Evolutionary conservation across 768 basidiomycete genomes (phyloP).

Genomic region (Pisolithus albus): DNA sequence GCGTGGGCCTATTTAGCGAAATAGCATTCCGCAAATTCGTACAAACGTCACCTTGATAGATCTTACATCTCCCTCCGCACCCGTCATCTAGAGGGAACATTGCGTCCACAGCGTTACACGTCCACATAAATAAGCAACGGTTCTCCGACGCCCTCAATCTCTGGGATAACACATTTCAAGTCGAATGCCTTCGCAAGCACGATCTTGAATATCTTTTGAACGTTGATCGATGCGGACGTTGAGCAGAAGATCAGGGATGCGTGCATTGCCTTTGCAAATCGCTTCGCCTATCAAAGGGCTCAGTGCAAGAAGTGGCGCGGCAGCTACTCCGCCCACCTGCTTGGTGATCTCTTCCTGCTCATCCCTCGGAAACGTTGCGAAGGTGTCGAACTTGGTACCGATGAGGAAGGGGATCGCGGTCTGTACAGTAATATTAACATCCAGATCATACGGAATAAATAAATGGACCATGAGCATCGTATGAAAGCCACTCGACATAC

Average conservation of each 20-base stretch:
- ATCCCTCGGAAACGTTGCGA: constrained; percentile 90
- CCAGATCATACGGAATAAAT: not conserved
- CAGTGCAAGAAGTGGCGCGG: constrained; percentile 6
- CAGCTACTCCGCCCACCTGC: constrained; percentile 50
- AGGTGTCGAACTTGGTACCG: constrained; percentile 97
- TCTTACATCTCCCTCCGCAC: constrained; percentile 13
- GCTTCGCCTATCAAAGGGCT: constrained; percentile 63
- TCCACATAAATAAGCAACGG: constrained; percentile 93
- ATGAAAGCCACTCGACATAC: not conserved
- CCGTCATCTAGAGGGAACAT: constrained; percentile 14
- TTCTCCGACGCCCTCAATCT: constrained; percentile 95
- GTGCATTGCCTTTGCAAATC: constrained; percentile 99
- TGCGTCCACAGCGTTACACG: constrained; percentile 30
- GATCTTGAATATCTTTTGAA: constrained; percentile 99
- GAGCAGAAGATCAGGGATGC: constrained; percentile 99
- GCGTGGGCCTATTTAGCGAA: constrained; percentile 14
- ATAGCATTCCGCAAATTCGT: constrained; percentile 12
- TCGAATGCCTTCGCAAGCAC: constrained; percentile 96
- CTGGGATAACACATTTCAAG: constrained; percentile 96
- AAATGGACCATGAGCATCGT: not conserved
- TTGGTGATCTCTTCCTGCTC: constrained; percentile 99
- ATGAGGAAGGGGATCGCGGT: constrained; percentile 98
- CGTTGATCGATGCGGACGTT: constrained; percentile 97
- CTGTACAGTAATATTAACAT: constrained; percentile 34
- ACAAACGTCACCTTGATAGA: constrained; percentile 25